Evolutionary conservation across 2,329 filamentous ascomycete species (phyloP).

Genomic region (Nemania serpens): DNA sequence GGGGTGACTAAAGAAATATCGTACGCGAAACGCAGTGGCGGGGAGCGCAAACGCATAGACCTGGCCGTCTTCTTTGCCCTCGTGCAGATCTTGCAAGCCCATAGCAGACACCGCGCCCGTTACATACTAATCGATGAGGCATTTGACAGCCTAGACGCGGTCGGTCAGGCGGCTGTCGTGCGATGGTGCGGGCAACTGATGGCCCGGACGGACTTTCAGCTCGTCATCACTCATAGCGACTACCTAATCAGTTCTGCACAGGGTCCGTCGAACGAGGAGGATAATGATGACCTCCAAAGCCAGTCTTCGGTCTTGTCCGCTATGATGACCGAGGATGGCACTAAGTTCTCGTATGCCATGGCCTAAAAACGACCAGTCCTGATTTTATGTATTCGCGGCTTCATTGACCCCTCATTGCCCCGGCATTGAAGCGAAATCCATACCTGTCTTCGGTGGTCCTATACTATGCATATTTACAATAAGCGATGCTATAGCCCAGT

Average conservation of each 20-base stretch:
- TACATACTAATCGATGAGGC: conserved; percentile 44
- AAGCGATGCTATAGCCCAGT: too few species aligned
- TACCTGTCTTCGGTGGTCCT: too few species aligned
- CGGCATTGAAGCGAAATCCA: too few species aligned
- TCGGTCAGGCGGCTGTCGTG: conserved; percentile 38
- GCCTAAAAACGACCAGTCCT: neutral
- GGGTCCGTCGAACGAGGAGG: neutral
- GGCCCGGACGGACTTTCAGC: conserved; percentile 29
- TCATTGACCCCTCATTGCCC: too few species aligned
- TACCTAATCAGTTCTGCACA: conserved; percentile 9
- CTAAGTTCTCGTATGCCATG: conserved; percentile 17
- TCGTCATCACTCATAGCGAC: conserved; percentile 37
- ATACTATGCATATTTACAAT: too few species aligned
- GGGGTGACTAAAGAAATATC: conserved; percentile 32
- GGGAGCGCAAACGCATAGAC: conserved; percentile 44
- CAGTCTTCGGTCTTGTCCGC: conserved; percentile 19
- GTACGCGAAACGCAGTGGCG: conserved; percentile 43
- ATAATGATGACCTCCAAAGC: conserved; percentile 3
- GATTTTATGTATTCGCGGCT: too few species aligned
- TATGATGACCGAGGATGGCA: conserved; percentile 20
- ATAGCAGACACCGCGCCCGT: conserved; percentile 38
- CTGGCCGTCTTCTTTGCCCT: conserved; percentile 44
- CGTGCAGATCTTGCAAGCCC: conserved; percentile 36
- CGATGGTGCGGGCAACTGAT: conserved; percentile 30
- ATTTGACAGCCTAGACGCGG: conserved; percentile 41